These are phyloP conservation scores for Phytophthora niederhauseri DNA, from an alignment of 352 stramenopile genomes.

Conservation along the genomic window DNA sequence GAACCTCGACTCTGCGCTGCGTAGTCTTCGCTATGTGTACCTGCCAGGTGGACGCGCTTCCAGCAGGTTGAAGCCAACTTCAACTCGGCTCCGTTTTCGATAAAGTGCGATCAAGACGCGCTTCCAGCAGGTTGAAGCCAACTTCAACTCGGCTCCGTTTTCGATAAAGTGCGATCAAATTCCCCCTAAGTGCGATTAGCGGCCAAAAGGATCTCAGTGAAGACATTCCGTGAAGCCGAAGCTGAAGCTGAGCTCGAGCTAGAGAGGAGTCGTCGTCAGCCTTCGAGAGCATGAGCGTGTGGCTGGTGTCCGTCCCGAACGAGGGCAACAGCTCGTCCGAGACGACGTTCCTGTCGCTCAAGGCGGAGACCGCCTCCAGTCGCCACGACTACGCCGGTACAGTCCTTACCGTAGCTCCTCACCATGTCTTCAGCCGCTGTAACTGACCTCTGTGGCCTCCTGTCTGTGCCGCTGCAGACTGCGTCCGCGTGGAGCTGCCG, in stretches of 20 bases:
- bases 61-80: background rate
- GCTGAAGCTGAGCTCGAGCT: conserved; percentile 20
- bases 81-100: background rate
- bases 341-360: conserved; percentile 86
- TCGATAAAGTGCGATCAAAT: conserved; percentile 9
- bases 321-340: conserved; percentile 82
- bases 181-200: conserved; percentile 16
- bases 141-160: background rate
- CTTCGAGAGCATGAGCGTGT: conserved; percentile 51
- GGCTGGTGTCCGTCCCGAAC: conserved; percentile 87
- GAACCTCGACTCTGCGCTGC: no score
- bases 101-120: conserved; percentile 12
- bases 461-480: conserved; percentile 43
- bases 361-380: conserved; percentile 82
- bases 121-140: no score
- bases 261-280: background rate
- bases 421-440: background rate
- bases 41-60: no score
- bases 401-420: background rate
- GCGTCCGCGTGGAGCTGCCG: conserved; percentile 90
- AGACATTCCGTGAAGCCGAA: conserved; percentile 15
- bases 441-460: conserved; percentile 4
- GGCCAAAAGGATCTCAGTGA: conserved; percentile 37
- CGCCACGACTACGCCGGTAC: conserved; percentile 82
- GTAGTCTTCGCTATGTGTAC: no score